A percentile compares a stretch with the other conserved stretches of the same genome.
Evolutionary conservation across 345 rosid species (phyloP).

Genomic region (Excoecaria agallocha): DNA sequence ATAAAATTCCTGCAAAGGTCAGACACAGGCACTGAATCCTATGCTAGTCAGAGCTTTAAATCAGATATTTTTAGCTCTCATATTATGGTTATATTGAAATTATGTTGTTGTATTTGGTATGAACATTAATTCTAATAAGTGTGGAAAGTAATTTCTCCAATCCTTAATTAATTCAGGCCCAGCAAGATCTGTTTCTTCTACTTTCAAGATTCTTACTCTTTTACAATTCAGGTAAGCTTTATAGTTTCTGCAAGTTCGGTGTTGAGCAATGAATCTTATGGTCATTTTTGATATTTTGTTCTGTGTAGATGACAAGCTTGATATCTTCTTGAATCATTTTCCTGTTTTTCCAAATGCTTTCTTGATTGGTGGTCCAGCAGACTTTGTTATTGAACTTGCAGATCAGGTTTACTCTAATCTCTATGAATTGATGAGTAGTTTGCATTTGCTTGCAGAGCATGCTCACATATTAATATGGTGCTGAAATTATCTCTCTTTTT

Average conservation of each 20-base stretch:
- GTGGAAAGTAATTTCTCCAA: neutral
- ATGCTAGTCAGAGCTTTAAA: neutral
- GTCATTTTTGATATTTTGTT: conserved; percentile 19
- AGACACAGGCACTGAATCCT: conserved; percentile 11
- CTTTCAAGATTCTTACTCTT: conserved; percentile 89
- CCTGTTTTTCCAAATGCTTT: conserved; percentile 86
- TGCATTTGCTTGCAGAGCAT: neutral
- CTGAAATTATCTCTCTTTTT: conserved; percentile 9
- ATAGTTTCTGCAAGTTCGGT: neutral
- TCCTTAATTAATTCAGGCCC: conserved; percentile 52
- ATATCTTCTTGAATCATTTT: conserved; percentile 64
- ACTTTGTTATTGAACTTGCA: conserved; percentile 86
- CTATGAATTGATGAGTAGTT: neutral
- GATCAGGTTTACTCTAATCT: conserved; percentile 64
- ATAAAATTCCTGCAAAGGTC: conserved; percentile 85
- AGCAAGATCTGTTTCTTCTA: conserved; percentile 73
- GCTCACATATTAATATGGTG: neutral
- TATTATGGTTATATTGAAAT: too few species aligned
- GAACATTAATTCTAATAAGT: neutral
- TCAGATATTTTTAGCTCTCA: neutral
- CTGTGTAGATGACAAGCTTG: conserved; percentile 70
- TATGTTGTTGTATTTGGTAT: too few species aligned
- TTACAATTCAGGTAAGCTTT: conserved; percentile 69
- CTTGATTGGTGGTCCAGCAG: conserved; percentile 83
- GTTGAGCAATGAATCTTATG: neutral